Evolutionary conservation across 768 basidiomycete species (phyloP).

Genomic region (Collybia sp.): DNA sequence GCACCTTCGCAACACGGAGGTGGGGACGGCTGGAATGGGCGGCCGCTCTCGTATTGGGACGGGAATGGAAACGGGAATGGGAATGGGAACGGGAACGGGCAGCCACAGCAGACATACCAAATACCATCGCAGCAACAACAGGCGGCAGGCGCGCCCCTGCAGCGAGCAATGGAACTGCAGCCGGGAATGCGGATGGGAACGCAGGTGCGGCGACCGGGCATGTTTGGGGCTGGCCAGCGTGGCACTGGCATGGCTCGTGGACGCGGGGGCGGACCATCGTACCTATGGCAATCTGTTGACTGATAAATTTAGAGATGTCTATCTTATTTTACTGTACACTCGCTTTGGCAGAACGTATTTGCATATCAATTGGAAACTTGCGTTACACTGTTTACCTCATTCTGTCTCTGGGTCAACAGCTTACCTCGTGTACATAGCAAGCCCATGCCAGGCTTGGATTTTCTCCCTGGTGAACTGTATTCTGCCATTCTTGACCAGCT

Average conservation of each 20-base stretch:
- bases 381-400: no score
- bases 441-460: slow-evolving; percentile 12
- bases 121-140: slow-evolving; percentile 21
- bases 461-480: slow-evolving; percentile 66
- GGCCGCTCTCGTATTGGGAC: slow-evolving; percentile 25
- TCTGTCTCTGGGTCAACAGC: no score
- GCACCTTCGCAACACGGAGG: slow-evolving; percentile 16
- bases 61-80: neutral
- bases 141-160: slow-evolving; percentile 27
- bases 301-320: no score
- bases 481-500: slow-evolving; percentile 51
- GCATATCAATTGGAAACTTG: no score
- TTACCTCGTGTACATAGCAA: no score
- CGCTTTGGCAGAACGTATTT: neutral
- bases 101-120: slow-evolving; percentile 19
- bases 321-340: neutral
- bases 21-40: slow-evolving; percentile 11
- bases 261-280: slow-evolving; percentile 6
- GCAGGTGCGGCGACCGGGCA: slow-evolving; percentile 50
- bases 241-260: slow-evolving; percentile 28
- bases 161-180: slow-evolving; percentile 47
- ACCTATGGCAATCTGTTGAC: no score
- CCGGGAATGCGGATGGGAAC: slow-evolving; percentile 48
- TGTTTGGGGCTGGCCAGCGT: slow-evolving; percentile 47
- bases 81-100: no score